Evolutionary conservation across 2,329 filamentous ascomycete species (phyloP), one percentile per base, ranked within the genome.

Genomic region (Colletotrichum orbiculare): DNA sequence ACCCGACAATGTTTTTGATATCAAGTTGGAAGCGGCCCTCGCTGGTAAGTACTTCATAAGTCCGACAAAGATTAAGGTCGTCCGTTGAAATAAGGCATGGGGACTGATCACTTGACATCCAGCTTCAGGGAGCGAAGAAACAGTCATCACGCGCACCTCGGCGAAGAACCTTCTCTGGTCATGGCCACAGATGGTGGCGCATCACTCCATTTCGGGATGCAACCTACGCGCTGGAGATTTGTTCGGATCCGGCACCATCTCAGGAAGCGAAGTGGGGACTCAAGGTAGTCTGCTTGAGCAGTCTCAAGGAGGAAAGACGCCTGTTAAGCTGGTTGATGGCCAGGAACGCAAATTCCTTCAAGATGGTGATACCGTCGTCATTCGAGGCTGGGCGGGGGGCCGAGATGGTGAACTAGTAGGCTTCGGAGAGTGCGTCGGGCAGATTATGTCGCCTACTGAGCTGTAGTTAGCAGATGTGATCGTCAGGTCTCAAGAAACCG

Each of bases 101-200:
- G 17, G 11, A 33, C 52, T 45, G 2, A 45, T 35, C 0, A 17
- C 2, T 17, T 17, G n/a, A 5, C 7, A 33, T 10, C 2, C 13
- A 37, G 46, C 7, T 7, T 2, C 25, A 77, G 75, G 73, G 6
- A 66, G 70, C 35, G 65, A 69, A 3, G 75, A 75, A 7, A 68
- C 86, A 0, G 71, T 73, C n/a, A 71, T 80, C 11, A 73, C 69
- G 13, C 71, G 69, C 47, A 78, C 77, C 6, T 78, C 71, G 35
- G 73, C 76, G 0, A 74, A 69, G n/a, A 76, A 82, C 54, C 81
- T 96, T 1, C 82, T 95, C 1, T 96, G 89, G 84, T 94, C 91
- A 0, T 96, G 93, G 79, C 85, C 91, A 0, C 93, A 96, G 74
- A 94, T 95, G 91, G 80, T 96, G 35, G 86, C 92, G 0, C 92